phyloP scores from a whole-genome alignment of 306 rosid species.

The Chamaecrista fasciculata region DNA sequence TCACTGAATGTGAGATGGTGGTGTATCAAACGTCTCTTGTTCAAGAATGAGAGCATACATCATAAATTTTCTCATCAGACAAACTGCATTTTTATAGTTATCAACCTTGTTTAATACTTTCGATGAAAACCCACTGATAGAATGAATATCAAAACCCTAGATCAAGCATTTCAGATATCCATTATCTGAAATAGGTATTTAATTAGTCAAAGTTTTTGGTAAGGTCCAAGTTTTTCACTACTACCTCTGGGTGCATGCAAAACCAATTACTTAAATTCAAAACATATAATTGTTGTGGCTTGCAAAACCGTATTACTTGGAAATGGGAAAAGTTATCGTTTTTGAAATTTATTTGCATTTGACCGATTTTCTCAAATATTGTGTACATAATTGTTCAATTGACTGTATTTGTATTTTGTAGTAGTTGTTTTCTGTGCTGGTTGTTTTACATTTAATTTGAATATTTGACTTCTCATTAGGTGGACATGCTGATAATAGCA shows the following conservation, averaged over 20 bases:
- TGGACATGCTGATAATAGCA: conserved; percentile 88
- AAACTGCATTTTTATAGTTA: conserved; percentile 17
- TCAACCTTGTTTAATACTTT: neutral
- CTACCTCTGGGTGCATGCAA: neutral
- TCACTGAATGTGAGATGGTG: neutral
- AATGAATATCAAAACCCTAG: conserved; percentile 11
- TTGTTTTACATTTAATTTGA: conserved; percentile 27
- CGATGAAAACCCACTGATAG: neutral
- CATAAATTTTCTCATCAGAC: neutral
- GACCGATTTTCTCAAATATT: neutral
- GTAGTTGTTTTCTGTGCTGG: conserved; percentile 22
- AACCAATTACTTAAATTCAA: conserved; percentile 12
- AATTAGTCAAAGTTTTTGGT: neutral
- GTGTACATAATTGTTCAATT: no score
- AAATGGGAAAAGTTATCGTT: neutral
- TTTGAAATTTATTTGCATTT: neutral
- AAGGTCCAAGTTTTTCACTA: neutral
- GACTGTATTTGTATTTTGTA: no score
- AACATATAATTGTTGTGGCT: neutral
- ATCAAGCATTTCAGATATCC: conserved; percentile 4
- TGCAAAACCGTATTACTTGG: conserved; percentile 8
- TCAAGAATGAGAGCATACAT: neutral
- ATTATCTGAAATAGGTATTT: no score
- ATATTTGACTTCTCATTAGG: conserved; percentile 53
- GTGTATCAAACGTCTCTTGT: neutral